Percentiles rank a stretch among this genome's conserved stretches.
Conservation (phyloP, 1,284 basidiomycete genomes). For the Laetiporus sulphureus region DNA sequence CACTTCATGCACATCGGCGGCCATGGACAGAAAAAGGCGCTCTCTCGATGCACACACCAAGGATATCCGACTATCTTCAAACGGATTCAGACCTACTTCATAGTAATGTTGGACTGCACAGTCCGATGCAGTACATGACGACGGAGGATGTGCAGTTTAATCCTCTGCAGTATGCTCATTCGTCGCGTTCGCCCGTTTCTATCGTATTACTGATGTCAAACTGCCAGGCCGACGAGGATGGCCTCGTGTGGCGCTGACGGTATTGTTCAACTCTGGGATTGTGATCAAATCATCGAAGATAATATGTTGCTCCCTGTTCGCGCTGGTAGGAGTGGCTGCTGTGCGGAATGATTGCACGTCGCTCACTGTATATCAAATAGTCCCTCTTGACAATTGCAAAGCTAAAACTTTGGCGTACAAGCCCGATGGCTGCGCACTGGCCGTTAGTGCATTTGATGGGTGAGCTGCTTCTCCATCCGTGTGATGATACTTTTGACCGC, state of each 20-base stretch:
- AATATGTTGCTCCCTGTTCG: too few species aligned
- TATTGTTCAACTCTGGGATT: constrained; percentile 15
- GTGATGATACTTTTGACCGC: too few species aligned
- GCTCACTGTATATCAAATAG: too few species aligned
- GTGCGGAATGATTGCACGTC: too few species aligned
- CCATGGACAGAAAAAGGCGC: too few species aligned
- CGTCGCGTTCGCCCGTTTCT: background rate
- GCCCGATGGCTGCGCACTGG: constrained; percentile 9
- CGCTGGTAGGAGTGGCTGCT: too few species aligned
- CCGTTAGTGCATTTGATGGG: constrained; percentile 16
- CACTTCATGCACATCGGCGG: too few species aligned
- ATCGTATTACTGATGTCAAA: background rate
- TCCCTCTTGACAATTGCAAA: background rate
- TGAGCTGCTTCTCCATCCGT: constrained; percentile 1
- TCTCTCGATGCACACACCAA: too few species aligned
- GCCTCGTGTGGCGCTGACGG: constrained; percentile 17
- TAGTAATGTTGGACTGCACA: too few species aligned
- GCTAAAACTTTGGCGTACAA: constrained; percentile 13
- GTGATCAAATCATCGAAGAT: constrained; percentile 1
- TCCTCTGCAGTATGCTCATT: constrained; percentile 16
- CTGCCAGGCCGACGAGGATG: constrained; percentile 13
- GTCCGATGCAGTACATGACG: constrained; percentile 7
- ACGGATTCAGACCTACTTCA: too few species aligned
- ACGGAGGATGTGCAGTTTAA: constrained; percentile 19
- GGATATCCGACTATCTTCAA: too few species aligned